These are phyloP conservation scores for Piromyces finnis DNA, from an alignment of 192 early-diverging fungal genomes.

Conservation along the genomic window DNA sequence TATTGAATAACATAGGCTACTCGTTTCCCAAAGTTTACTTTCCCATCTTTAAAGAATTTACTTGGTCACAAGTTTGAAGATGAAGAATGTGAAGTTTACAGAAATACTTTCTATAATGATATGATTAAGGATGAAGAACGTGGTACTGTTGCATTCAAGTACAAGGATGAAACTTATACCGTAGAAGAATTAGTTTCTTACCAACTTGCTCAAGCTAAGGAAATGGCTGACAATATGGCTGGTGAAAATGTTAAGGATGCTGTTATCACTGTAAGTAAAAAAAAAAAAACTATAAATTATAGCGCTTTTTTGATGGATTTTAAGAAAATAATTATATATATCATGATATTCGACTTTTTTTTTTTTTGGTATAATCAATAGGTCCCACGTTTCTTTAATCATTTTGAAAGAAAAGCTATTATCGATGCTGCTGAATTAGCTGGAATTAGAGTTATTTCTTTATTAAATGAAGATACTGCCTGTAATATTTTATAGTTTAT, in stretches of 20 bases:
- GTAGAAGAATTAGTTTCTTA: constrained; percentile 87
- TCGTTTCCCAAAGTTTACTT: constrained; percentile 67
- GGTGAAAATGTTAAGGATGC: constrained; percentile 56
- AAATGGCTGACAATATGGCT: constrained; percentile 61
- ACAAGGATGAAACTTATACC: constrained; percentile 31
- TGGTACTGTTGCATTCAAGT: constrained; percentile 49
- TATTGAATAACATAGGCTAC: constrained; percentile 47
- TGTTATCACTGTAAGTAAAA: constrained; percentile 62
- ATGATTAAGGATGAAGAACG: constrained; percentile 54
- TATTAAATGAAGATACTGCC: constrained; percentile 90
- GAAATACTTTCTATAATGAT: constrained; percentile 51
- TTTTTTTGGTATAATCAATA: constrained; percentile 2
- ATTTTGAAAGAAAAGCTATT: constrained; percentile 78
- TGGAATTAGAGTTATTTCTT: constrained; percentile 54
- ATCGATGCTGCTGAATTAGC: constrained; percentile 86
- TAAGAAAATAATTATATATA: neutral
- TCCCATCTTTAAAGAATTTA: constrained; percentile 64
- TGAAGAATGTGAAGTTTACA: constrained; percentile 42
- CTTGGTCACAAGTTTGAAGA: constrained; percentile 65
- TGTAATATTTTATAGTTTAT: no score
- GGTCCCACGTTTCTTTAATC: constrained; percentile 80
- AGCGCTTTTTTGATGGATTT: no score
- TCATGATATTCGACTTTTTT: neutral
- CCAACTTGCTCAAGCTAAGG: constrained; percentile 75
- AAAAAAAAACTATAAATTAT: neutral